Conservation (phyloP, 2,329 filamentous ascomycete species). For the Hortaea werneckii region DNA sequence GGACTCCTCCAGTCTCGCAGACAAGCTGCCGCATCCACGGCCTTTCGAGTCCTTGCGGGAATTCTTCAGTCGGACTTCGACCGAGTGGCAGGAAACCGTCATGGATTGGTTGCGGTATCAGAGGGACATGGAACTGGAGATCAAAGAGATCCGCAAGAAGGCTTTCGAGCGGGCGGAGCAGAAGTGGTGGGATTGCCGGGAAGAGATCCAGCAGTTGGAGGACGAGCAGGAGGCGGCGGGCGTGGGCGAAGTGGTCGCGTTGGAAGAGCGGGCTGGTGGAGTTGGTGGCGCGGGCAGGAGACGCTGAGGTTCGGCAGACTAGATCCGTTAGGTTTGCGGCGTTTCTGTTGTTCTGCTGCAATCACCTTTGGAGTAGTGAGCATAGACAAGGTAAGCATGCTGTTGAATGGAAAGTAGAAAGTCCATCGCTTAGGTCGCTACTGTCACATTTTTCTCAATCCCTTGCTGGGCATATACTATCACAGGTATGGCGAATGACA, state of each 20-base stretch:
- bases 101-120: slow-evolving; percentile 65
- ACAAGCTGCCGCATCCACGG: slow-evolving; percentile 63
- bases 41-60: slow-evolving; percentile 86
- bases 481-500: too few species aligned
- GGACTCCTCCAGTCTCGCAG: slow-evolving; percentile 47
- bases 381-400: too few species aligned
- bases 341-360: too few species aligned
- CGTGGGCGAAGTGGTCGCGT: slow-evolving; percentile 60
- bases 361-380: too few species aligned
- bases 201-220: slow-evolving; percentile 83
- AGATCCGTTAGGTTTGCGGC: too few species aligned
- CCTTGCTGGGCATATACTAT: too few species aligned
- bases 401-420: too few species aligned
- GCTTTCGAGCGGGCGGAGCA: slow-evolving; percentile 88
- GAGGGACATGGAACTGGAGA: slow-evolving; percentile 53
- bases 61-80: slow-evolving; percentile 80
- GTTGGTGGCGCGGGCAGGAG: slow-evolving; percentile 4
- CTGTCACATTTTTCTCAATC: too few species aligned
- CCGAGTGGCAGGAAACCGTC: slow-evolving; percentile 82
- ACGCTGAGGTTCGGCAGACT: neutral
- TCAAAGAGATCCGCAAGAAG: slow-evolving; percentile 88
- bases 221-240: slow-evolving; percentile 94
- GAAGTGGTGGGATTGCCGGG: slow-evolving; percentile 97
- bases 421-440: too few species aligned
- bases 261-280: slow-evolving; percentile 9